Percentiles rank a stretch among this genome's conserved stretches.
Evolutionary conservation across 106 monocot genomes (phyloP).

Genomic region (Acanthochlamys bracteata): DNA sequence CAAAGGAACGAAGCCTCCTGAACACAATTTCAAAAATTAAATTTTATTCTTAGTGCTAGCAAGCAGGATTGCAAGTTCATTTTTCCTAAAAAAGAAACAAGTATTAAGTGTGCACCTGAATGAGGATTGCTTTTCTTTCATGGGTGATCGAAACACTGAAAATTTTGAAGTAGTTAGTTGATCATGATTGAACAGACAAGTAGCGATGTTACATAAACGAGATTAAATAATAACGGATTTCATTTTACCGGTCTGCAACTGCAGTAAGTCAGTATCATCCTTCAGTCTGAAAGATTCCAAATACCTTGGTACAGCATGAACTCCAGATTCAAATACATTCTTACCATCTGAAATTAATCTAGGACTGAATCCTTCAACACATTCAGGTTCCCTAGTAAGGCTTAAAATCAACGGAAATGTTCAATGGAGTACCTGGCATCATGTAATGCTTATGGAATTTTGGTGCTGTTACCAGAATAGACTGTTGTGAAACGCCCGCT

Average conservation of each 20-base stretch:
- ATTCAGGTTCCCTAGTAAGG: neutral
- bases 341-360: constrained; percentile 31
- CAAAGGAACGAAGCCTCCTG: constrained; percentile 35
- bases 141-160: constrained; percentile 28
- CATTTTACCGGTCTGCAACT: constrained; percentile 41
- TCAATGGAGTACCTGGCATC: constrained; percentile 41
- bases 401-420: neutral
- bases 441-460: constrained; percentile 84
- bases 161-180: neutral
- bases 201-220: neutral
- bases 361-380: neutral
- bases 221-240: neutral
- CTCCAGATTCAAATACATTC: constrained; percentile 46
- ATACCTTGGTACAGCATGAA: constrained; percentile 30
- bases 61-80: neutral
- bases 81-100: neutral
- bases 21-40: neutral
- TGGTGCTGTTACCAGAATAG: constrained; percentile 43
- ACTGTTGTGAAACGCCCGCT: constrained; percentile 65
- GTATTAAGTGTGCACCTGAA: constrained; percentile 27
- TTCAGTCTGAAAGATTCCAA: constrained; percentile 5
- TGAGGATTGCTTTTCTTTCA: constrained; percentile 54
- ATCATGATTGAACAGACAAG: neutral
- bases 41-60: neutral
- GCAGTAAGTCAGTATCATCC: constrained; percentile 23